These are phyloP conservation scores for Nakataea oryzae DNA, from an alignment of 2,329 filamentous ascomycete genomes.

Conservation along the genomic window DNA sequence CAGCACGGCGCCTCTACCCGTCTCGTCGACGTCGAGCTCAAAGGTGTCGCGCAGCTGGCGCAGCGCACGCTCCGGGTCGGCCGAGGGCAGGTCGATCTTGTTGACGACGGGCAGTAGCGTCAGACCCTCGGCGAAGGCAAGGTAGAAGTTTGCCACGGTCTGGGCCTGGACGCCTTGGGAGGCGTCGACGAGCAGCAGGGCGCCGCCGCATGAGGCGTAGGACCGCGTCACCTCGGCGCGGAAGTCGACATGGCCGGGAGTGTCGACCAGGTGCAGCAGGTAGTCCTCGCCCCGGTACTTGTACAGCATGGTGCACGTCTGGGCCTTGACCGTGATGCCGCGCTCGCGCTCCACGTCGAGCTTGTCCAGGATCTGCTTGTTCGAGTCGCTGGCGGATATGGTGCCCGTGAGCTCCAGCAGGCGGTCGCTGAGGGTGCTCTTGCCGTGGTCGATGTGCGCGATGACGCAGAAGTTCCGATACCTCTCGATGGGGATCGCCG, in stretches of 20 bases:
- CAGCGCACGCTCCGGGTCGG: conserved; percentile 76
- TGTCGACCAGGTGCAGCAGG: conserved; percentile 89
- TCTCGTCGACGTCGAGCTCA: conserved; percentile 67
- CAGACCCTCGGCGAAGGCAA: conserved; percentile 87
- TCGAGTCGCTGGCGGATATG: conserved; percentile 67
- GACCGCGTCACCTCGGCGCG: conserved; percentile 90
- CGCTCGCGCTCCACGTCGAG: conserved; percentile 92
- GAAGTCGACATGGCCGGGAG: conserved; percentile 95
- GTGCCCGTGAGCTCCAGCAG: conserved; percentile 90
- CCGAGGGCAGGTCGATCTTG: conserved; percentile 87
- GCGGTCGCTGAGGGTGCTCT: conserved; percentile 88
- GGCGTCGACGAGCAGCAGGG: conserved; percentile 85
- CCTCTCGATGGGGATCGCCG: conserved; percentile 65
- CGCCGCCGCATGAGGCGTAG: conserved; percentile 92
- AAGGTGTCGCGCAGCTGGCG: conserved; percentile 81
- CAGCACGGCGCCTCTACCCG: conserved; percentile 37
- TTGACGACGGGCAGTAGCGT: conserved; percentile 86
- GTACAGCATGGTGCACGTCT: conserved; percentile 97
- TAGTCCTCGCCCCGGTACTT: conserved; percentile 79
- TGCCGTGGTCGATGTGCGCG: conserved; percentile 97
- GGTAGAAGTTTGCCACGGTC: conserved; percentile 96
- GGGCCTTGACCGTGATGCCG: conserved; percentile 96
- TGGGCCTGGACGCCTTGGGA: conserved; percentile 96
- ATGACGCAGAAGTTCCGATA: conserved; percentile 98
- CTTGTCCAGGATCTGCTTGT: conserved; percentile 96